Evolutionary conservation across 345 rosid genomes (phyloP).

Genomic region (Dovyalis caffra): DNA sequence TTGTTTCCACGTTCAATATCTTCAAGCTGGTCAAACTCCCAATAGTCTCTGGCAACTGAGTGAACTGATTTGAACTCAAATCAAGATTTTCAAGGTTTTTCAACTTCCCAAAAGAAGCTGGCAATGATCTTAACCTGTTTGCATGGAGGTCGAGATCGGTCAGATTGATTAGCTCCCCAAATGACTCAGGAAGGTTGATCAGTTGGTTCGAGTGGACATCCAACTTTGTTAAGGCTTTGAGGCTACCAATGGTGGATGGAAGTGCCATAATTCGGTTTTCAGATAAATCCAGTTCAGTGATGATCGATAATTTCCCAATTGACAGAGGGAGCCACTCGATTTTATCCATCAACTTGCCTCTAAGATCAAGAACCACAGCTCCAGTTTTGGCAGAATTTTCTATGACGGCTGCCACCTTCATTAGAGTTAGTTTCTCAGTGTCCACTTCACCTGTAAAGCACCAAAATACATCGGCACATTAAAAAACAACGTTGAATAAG

Average conservation of each 20-base stretch:
- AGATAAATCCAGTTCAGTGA: constrained; percentile 49
- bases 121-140: constrained; percentile 48
- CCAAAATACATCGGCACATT: constrained; percentile 12
- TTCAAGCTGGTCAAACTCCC: constrained; percentile 48
- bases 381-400: constrained; percentile 50
- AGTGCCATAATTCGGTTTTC: constrained; percentile 66
- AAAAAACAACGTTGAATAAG: background rate
- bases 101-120: constrained; percentile 51
- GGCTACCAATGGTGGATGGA: constrained; percentile 42
- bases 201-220: constrained; percentile 60
- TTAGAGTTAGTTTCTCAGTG: constrained; percentile 47
- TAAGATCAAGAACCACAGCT: constrained; percentile 46
- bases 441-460: constrained; percentile 35
- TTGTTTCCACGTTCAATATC: constrained; percentile 48
- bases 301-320: constrained; percentile 47
- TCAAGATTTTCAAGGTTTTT: constrained; percentile 42
- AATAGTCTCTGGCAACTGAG: constrained; percentile 44
- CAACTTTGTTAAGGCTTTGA: constrained; percentile 48
- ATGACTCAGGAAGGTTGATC: constrained; percentile 54
- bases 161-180: constrained; percentile 51
- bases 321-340: constrained; percentile 71
- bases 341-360: constrained; percentile 55
- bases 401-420: constrained; percentile 59
- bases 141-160: constrained; percentile 59
- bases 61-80: constrained; percentile 50